Conservation (phyloP, 2,329 filamentous ascomycete genomes). For the Coniochaeta ligniaria region DNA sequence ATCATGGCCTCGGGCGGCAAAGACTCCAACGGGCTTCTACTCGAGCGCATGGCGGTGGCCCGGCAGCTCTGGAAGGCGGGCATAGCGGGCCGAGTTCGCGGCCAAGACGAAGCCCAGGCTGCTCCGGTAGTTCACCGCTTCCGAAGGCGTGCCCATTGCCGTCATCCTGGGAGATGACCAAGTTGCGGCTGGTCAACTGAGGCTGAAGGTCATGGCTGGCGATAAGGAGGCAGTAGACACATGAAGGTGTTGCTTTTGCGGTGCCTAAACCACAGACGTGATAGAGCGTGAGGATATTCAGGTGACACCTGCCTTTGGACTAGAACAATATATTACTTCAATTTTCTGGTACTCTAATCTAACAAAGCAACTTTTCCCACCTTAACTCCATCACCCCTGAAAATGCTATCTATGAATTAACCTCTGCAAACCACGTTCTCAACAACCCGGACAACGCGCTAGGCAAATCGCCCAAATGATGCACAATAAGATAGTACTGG, state of each 20-base stretch:
- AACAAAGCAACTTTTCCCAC: background rate
- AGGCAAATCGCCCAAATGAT: constrained; percentile 85
- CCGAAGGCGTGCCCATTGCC: constrained; percentile 79
- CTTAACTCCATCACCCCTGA: background rate
- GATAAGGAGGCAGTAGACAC: constrained; percentile 57
- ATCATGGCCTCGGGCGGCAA: constrained; percentile 94
- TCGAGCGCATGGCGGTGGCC: constrained; percentile 77
- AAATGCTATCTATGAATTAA: constrained; percentile 31
- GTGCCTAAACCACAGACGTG: too few species aligned
- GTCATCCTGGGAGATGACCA: constrained; percentile 91
- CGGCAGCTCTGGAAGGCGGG: constrained; percentile 77
- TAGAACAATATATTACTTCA: too few species aligned
- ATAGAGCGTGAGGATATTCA: too few species aligned
- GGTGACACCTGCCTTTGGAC: too few species aligned
- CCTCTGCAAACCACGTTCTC: constrained; percentile 90
- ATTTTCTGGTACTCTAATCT: too few species aligned
- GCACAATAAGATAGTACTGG: constrained; percentile 91
- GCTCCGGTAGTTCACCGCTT: constrained; percentile 83
- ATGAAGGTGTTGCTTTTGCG: too few species aligned
- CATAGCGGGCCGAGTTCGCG: constrained; percentile 81
- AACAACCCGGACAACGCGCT: constrained; percentile 79
- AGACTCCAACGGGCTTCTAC: constrained; percentile 58
- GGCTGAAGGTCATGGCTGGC: constrained; percentile 77
- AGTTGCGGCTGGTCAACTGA: constrained; percentile 72
- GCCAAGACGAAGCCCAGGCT: constrained; percentile 90